Conservation (phyloP, 169 alveolate genomes). For the Cyclospora cayetanensis region DNA sequence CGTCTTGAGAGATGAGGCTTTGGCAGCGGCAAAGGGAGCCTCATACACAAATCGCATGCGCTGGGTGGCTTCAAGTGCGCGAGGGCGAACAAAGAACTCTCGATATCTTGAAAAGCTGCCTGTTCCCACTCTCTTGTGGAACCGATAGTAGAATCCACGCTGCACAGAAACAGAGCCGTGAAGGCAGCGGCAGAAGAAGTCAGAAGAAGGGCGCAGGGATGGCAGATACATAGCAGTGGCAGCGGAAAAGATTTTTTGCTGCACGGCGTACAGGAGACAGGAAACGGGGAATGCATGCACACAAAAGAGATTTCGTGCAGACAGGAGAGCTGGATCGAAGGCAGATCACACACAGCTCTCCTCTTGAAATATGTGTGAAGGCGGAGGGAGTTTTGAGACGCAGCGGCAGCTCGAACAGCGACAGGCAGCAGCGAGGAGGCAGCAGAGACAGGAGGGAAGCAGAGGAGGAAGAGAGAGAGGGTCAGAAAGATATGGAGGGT, state of each 20-base stretch:
- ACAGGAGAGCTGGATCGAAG: background rate
- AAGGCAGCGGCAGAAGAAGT: background rate
- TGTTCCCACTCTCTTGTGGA: slow-evolving; percentile 85
- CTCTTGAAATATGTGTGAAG: background rate
- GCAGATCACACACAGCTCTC: background rate
- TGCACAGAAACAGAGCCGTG: background rate
- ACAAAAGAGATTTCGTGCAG: background rate
- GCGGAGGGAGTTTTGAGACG: too few species aligned
- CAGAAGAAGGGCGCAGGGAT: background rate
- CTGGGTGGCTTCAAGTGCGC: slow-evolving; percentile 84
- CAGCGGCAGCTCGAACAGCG: background rate
- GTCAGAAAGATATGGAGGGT: background rate
- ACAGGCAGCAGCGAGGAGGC: background rate
- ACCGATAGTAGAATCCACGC: slow-evolving; percentile 79
- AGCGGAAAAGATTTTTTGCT: background rate
- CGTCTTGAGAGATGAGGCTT: slow-evolving; percentile 78
- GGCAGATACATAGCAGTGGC: background rate
- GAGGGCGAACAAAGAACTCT: slow-evolving; percentile 83
- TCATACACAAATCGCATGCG: slow-evolving; percentile 79
- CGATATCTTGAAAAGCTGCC: slow-evolving; percentile 84
- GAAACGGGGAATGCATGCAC: background rate
- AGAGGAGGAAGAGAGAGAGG: background rate
- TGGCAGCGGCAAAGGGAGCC: slow-evolving; percentile 82
- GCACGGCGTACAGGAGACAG: background rate
- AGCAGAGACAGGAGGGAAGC: background rate